Base-by-base conservation (phyloP, 164 flowering plant species). In the Piper longum region DNA sequence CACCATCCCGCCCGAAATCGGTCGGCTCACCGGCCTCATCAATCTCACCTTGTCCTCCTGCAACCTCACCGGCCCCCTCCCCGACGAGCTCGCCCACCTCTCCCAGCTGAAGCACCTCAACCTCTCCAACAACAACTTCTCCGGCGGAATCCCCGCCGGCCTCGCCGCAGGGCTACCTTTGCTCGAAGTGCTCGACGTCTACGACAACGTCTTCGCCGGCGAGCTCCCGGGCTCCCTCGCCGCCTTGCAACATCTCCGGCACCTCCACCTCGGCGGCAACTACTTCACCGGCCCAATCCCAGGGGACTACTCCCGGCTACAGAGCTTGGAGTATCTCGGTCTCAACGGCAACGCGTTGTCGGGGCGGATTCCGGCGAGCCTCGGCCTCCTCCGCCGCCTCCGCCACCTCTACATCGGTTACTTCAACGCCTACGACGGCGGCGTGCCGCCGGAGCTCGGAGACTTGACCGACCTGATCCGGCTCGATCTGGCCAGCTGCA, bases 251-350 rank as follows among this genome's bases (percentile, higher is more conserved):
- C 72, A 74, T 8, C 66, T 93, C 36, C 75, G 65, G 55, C 71
- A 79, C 42, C 74, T 93, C 4, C 64, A 64, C 19, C 73, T 92
- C 36, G 96, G 85, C 16, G 96, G 96, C 13, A 89, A 89, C 73
- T 89, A 64, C 72, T 85, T 92, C 70, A 39, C 78, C 60, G 98
- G 98, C 12, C 67, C 60, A 8, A 87, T 92, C 40, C 98, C 93
- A 16, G 79, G 64, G 4, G 60, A 26, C 0, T 89, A 78, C 70
- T 74, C 86, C 0, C 80, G 82, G 41, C 69, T 92, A 19, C 61
- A 64, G 73, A 76, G 79, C 63, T 74, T 92, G 75, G 84, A 80
- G 72, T 78, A 43, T 51, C 55, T 92, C 12, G 86, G 81, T 2
- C 54, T 92, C 42, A 82, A 82, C 40, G 92, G 87, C 0, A 85